Conservation (phyloP, 345 rosid genomes). For the Eucalyptus coolabah region DNA sequence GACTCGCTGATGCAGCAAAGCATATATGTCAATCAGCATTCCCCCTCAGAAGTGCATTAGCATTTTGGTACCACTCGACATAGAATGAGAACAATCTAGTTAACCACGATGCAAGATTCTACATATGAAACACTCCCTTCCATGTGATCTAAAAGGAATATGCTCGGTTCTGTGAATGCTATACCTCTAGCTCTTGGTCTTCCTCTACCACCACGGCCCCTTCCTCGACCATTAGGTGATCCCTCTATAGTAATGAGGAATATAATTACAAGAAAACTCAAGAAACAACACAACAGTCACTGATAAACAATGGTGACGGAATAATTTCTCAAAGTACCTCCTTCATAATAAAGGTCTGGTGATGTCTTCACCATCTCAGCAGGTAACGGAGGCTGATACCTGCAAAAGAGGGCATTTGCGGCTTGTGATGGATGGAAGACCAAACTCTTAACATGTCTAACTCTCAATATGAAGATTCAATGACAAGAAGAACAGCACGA, state of each 20-base stretch:
- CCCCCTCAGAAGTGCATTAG: not conserved
- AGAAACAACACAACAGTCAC: not conserved
- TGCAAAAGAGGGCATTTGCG: slow-evolving; percentile 4
- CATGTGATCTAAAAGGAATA: not conserved
- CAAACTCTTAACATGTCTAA: not conserved
- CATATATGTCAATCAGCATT: not conserved
- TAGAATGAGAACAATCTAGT: not conserved
- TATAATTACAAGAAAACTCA: not conserved
- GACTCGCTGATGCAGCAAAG: not conserved
- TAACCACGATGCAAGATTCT: not conserved
- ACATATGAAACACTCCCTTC: not conserved
- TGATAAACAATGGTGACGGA: not conserved
- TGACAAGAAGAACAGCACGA: not conserved
- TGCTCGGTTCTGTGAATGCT: not conserved
- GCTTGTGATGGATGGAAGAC: not conserved
- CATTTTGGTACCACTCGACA: not conserved
- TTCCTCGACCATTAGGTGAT: slow-evolving; percentile 58
- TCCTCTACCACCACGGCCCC: slow-evolving; percentile 69
- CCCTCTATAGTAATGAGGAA: slow-evolving; percentile 29
- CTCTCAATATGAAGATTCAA: not conserved
- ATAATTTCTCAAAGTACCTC: slow-evolving; percentile 21
- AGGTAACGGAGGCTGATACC: slow-evolving; percentile 75
- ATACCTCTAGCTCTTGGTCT: slow-evolving; percentile 13
- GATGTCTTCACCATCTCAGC: slow-evolving; percentile 47
- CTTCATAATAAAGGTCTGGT: slow-evolving; percentile 47